phyloP scores from a whole-genome alignment of 2,329 filamentous ascomycete species.

The Pochonia chlamydosporia region DNA sequence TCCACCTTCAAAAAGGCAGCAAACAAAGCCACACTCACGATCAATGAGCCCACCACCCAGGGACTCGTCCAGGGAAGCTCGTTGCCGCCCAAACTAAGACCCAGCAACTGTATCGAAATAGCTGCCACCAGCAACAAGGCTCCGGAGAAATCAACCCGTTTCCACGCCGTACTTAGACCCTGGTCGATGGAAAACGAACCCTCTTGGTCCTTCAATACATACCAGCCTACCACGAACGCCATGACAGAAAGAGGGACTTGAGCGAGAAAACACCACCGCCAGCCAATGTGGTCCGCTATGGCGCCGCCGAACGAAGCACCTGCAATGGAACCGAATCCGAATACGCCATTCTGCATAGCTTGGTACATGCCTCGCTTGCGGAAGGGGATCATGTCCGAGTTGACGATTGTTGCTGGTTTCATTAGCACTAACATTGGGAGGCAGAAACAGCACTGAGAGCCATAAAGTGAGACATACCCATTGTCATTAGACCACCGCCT shows the following conservation, averaged over 20 bases:
- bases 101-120: slow-evolving; percentile 51
- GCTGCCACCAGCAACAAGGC: slow-evolving; percentile 51
- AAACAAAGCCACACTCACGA: slow-evolving; percentile 36
- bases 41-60: slow-evolving; percentile 39
- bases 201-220: slow-evolving; percentile 44
- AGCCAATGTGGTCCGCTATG: slow-evolving; percentile 59
- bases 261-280: slow-evolving; percentile 61
- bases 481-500: slow-evolving; percentile 62
- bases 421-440: no score
- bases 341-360: slow-evolving; percentile 54
- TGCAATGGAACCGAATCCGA: slow-evolving; percentile 56
- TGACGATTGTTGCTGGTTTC: slow-evolving; percentile 50
- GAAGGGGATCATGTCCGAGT: slow-evolving; percentile 59
- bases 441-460: no score
- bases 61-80: slow-evolving; percentile 46
- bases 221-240: slow-evolving; percentile 45
- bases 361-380: slow-evolving; percentile 52
- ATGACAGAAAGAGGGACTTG: slow-evolving; percentile 54
- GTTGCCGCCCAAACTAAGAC: slow-evolving; percentile 51
- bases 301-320: slow-evolving; percentile 60
- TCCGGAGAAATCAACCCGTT: slow-evolving; percentile 52
- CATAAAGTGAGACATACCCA: no score
- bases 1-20: slow-evolving; percentile 42
- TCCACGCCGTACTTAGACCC: slow-evolving; percentile 37
- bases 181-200: slow-evolving; percentile 15